Evolutionary conservation across 305 asterid genomes (phyloP).

Genomic region (Fraxinus floribunda): DNA sequence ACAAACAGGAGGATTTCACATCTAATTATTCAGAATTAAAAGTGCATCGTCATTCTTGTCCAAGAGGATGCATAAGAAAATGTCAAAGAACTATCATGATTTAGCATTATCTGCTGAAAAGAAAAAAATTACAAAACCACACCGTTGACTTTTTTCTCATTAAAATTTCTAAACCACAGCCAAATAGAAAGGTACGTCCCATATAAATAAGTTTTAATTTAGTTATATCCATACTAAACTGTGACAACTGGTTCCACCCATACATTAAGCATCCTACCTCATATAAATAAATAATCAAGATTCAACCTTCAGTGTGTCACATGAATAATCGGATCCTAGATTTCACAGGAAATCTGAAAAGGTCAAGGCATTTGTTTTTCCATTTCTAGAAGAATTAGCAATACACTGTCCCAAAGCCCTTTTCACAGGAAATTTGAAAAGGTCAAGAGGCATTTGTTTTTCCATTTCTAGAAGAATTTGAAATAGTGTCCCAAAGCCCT

Average conservation of each 20-base stretch:
- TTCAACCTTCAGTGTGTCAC: neutral
- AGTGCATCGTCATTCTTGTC: neutral
- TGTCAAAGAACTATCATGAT: neutral
- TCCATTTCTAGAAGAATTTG: neutral
- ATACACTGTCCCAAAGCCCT: neutral
- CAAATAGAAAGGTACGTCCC: neutral
- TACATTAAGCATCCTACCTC: neutral
- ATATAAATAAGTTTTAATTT: neutral
- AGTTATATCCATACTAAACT: neutral
- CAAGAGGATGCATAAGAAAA: neutral
- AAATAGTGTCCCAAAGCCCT: no score
- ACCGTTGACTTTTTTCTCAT: neutral
- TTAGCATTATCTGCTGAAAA: no score
- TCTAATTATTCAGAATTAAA: neutral
- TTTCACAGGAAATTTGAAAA: neutral
- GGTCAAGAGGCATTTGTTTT: neutral
- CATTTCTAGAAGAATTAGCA: neutral
- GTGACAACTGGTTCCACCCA: neutral
- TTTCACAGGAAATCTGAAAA: neutral
- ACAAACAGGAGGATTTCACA: neutral
- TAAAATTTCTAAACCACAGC: neutral
- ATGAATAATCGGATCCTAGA: neutral
- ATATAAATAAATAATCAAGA: neutral
- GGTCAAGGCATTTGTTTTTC: neutral
- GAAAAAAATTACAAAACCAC: no score